Conservation (phyloP, 2,329 filamentous ascomycete species). For the Annulohypoxylon truncatum region DNA sequence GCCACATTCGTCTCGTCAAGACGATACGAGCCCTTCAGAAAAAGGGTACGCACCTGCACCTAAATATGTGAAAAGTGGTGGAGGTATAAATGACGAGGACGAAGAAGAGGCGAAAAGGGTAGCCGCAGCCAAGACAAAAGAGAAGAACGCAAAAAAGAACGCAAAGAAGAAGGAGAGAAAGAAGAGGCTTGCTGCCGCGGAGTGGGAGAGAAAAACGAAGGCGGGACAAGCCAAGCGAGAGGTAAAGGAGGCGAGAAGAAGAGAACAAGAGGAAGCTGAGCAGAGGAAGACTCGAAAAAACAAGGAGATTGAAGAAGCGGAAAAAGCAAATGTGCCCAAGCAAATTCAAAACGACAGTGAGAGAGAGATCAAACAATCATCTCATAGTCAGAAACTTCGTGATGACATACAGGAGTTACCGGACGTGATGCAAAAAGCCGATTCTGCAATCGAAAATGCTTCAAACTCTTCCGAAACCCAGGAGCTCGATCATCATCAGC, state of each 20-base stretch:
- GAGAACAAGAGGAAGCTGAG: slow-evolving; percentile 11
- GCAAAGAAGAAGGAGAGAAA: slow-evolving; percentile 13
- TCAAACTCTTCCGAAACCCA: not conserved
- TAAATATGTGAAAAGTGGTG: not conserved
- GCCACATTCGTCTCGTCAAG: not conserved
- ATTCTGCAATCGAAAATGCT: not conserved
- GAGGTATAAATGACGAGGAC: not conserved
- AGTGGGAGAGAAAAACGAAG: slow-evolving; percentile 18
- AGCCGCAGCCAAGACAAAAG: not conserved
- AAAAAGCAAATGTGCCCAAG: not conserved
- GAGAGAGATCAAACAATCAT: not conserved
- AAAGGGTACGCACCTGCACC: not conserved
- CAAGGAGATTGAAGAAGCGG: not conserved
- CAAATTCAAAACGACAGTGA: not conserved
- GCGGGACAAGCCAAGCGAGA: slow-evolving; percentile 7
- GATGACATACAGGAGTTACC: not conserved
- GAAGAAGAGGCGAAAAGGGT: not conserved
- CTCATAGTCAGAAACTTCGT: not conserved
- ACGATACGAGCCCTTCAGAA: not conserved
- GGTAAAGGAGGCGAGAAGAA: slow-evolving; percentile 22
- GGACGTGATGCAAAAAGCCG: not conserved
- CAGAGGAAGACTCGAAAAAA: not conserved
- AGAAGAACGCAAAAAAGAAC: slow-evolving; percentile 10
- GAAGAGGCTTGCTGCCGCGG: slow-evolving; percentile 1
- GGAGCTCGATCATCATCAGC: not conserved